A percentile compares a stretch with the other conserved stretches of the same genome.
Conservation (phyloP, 768 basidiomycete species). For the Xerocomus potaroensis region DNA sequence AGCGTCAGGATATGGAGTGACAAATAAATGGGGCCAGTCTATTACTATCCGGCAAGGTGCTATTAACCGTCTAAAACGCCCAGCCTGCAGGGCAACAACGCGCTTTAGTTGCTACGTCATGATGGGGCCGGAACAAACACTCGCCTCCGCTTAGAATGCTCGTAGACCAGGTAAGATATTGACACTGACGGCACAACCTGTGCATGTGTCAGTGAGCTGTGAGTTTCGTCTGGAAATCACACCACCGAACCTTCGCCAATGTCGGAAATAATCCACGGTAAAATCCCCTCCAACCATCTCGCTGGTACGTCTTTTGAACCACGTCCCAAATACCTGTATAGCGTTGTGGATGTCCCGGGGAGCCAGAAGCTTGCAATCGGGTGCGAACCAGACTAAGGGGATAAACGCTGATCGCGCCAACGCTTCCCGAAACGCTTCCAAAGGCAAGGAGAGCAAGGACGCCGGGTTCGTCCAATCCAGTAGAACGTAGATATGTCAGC, state of each 20-base stretch:
- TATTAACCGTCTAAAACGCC: constrained; percentile 46
- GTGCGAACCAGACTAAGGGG: constrained; percentile 91
- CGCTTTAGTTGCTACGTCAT: constrained; percentile 1
- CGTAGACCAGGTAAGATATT: constrained; percentile 94
- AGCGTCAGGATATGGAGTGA: constrained; percentile 21
- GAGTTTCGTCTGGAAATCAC: background rate
- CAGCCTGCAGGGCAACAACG: constrained; percentile 42
- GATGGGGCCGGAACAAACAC: constrained; percentile 17
- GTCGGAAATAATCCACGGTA: constrained; percentile 92
- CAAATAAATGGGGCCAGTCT: constrained; percentile 23
- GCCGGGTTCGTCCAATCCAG: constrained; percentile 85
- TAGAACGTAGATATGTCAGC: constrained; percentile 81
- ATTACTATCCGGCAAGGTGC: constrained; percentile 10
- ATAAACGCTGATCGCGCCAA: constrained; percentile 92
- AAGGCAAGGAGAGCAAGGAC: constrained; percentile 84
- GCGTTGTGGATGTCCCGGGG: constrained; percentile 86
- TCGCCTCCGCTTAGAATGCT: constrained; percentile 76
- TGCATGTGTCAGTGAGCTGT: constrained; percentile 6
- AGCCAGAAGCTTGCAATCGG: constrained; percentile 93
- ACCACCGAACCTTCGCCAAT: constrained; percentile 69
- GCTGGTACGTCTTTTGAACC: constrained; percentile 66
- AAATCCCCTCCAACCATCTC: constrained; percentile 91
- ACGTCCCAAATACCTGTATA: constrained; percentile 92
- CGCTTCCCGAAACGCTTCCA: constrained; percentile 88
- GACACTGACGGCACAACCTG: constrained; percentile 95